Base-by-base conservation (phyloP, 2,329 filamentous ascomycete species). In the Ceratocystis lukuohia region DNA sequence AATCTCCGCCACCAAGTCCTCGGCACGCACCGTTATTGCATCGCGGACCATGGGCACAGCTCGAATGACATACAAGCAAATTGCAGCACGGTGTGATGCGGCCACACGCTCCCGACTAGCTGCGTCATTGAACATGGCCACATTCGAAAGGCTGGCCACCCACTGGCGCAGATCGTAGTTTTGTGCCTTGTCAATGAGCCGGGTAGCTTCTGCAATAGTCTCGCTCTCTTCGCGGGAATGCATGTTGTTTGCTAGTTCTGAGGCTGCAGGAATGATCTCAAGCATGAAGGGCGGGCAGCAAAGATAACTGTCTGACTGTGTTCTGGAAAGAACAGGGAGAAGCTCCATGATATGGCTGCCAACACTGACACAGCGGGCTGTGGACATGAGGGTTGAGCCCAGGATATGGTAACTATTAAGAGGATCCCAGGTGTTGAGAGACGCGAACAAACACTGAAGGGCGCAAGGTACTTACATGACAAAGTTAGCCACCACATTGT, bases 1-100 rank as follows among this genome's bases (percentile, higher is more conserved):
- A 46, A 82, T 80, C 44, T 82, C 80, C 28, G 75, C 71, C 3
- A 80, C 78, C 1, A 84, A 76, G 7, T 79, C 70, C 59, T 77
- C 71, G 25, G 76, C 76, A 57, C 78, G 77, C 33, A 81, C 74
- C 2, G 72, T 70, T 30, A 74, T 71, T 17, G 74, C 72, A 3
- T 73, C 73, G 12, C 75, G 74, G 33, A 75, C 73, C n/a, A 75
- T 68, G 7, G 77, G 77, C 12, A 80, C 70, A 15, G 74, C 75
- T 57, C 79, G 75, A 2, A 80, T 71, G 53, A 81, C 77, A 70
- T 80, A 80, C 5, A 80, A 70, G 68, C 77, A 80, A 2, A 76
- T 77, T 2, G 78, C 77, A 1, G 78, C 78, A 53, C 78, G 76
- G 69, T 80, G 79, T 5, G 78, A 77, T 1, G 75, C 77, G 0